Evolutionary conservation across 169 alveolate genomes (phyloP), one percentile per base, ranked within the genome.

Genomic region (Eimeria acervulina): DNA sequence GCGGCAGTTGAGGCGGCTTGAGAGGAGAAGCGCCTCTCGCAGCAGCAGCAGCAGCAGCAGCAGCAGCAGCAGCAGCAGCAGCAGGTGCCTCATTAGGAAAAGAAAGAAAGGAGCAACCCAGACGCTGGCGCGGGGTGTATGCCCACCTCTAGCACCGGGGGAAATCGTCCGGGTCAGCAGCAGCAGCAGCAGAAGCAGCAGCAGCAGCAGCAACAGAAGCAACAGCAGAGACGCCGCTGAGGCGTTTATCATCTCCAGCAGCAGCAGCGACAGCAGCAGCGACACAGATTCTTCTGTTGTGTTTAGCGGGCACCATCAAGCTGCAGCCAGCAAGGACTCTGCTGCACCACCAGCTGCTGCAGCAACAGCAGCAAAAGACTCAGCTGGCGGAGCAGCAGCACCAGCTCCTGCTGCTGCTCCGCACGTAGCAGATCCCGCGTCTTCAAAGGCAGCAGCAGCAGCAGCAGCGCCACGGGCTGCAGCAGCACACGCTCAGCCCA

Each of bases 141-240:
- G 59, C 44, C 13, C 55, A 76, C 87, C 61, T 12, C 61, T 23
- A 21, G 17, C 12, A 0, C 61, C 13, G 0, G 59, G 61, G 31
- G 87, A 76, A 28, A 76, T 36, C 44, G 31, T 76, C 17, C 55
- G 87, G 17, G 55, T 33, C 87, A 76, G 87, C 87, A 76, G 87
- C 87, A 76, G 87, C 61, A 76, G 87, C 87, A 70, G 81, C 81
- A 26, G 81, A 19, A 70, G 81, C 81, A 70, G 81, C 81, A 70
- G 81, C 36, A 76, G 87, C 87, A 76, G 44, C 28, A 42, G 87
- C 55, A 15, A 17, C 44, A 76, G 87, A 28, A 15, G 87, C 87
- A 76, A 23, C 80, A 68, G 40, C 36, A 33, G 42, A 68, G 38
- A 10, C 42, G 36, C 42, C 26, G 42, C 13, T n/a, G 80, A n/a